Base-by-base conservation (phyloP, 768 basidiomycete species). In the Tricholomella constricta region DNA sequence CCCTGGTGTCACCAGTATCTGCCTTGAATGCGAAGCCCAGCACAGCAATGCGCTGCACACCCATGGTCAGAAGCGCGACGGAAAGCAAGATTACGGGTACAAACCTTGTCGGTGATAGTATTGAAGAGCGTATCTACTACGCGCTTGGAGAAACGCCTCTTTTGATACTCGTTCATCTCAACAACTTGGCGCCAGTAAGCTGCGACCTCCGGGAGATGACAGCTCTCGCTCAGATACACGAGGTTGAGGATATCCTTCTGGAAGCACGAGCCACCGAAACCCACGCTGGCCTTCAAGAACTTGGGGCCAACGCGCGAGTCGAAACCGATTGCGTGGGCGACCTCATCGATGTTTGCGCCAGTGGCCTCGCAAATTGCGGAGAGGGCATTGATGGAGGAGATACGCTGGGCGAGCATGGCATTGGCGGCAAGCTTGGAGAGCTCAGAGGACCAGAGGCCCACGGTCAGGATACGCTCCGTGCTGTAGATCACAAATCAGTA, bases 221-320 rank as follows among this genome's bases (percentile, higher is more conserved):
- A 74, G 57, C 89, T 93, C 75, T 98, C 95, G 66, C 86, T 89
- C 38, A 99, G 85, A 77, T 99, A 99, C 40, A 98, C 97, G 56
- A 99, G 80, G 78, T 99, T 99, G 65, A 99, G 85, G 72, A 98
- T 98, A 67, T 99, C 96, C 72, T 99, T 98, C 76, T 98, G 96
- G 91, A 99, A 99, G 77, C 96, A 99, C 11, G 89, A 92, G 32
- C 97, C 97, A 56, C 97, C 96, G 64, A 99, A 99, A 19, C 97
- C 96, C 63, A 97, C 94, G 44, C 88, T 90, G 36, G 93, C 91
- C 68, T 91, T 93, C 65, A 99, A 78, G 84, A 99, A 99, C 71
- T 90, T 96, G 62, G 93, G 83, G 3, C 97, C 97, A 48, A 99
- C 81, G 54, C 97, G 92, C 17, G 87, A 80, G 72, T 99, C 97